Percentiles rank a stretch among this genome's conserved stretches.
Conservation (phyloP, 2,329 filamentous ascomycete species). For the Trichophyton equinum region DNA sequence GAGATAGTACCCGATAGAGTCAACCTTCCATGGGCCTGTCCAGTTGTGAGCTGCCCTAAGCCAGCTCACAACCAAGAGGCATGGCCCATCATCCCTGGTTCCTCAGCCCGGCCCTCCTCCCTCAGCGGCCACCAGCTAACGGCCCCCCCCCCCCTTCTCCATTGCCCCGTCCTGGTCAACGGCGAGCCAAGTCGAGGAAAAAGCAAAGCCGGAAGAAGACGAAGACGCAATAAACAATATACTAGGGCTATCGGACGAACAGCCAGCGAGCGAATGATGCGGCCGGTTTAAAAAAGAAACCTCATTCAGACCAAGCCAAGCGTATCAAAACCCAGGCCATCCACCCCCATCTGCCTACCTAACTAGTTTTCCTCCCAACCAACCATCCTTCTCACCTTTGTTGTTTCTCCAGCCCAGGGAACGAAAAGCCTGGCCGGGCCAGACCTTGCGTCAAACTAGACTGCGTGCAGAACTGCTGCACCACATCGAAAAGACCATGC, state of each 20-base stretch:
- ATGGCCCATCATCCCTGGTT: background rate
- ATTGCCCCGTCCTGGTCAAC: background rate
- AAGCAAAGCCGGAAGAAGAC: background rate
- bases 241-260: background rate
- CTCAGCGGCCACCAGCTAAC: background rate
- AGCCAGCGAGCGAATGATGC: background rate
- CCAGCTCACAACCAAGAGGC: no score
- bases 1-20: constrained; percentile 3
- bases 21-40: background rate
- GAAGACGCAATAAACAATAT: background rate
- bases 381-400: no score
- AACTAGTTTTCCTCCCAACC: no score
- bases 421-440: no score
- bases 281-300: background rate
- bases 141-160: background rate
- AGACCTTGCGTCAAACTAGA: no score
- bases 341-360: background rate
- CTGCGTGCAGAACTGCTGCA: no score
- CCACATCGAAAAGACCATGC: background rate
- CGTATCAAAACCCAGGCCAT: background rate
- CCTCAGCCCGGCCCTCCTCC: background rate
- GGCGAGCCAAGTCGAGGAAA: background rate
- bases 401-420: no score
- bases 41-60: background rate
- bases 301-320: background rate